Base-by-base conservation (phyloP, 768 basidiomycete species). In the Epithele typhae region DNA sequence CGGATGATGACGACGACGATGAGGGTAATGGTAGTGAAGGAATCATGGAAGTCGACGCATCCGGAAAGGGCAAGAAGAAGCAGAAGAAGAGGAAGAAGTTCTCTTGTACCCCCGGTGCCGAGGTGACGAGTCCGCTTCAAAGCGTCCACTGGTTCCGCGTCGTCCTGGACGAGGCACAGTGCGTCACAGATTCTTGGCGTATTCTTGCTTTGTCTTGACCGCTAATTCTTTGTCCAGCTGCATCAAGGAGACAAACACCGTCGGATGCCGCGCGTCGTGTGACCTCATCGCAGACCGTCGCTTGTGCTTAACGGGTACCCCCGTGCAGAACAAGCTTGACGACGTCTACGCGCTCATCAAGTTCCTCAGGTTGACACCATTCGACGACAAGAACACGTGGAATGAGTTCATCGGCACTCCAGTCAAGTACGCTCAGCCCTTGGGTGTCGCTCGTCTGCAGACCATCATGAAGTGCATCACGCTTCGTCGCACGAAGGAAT, bases 271-370 rank as follows among this genome's bases (percentile, higher is more conserved):
- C 46, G 96, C 96, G 6, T 93, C 88, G 11, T 98, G 96, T 66
- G 93, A 96, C 64, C 77, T 99, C 40, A 78, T 87, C 65, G 92
- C 96, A 14, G 91, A 97, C 61, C 83, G 96, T 43, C 83, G 96
- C 14, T 72, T 97, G 35, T 94, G 92, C 64, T 73, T 99, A 33
- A 94, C 94, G n/a, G 96, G 96, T 46, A 99, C 96, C 7, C 96
- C 96, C 1, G 92, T 99, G 30, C 96, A 99, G 70, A 99, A 99
- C 75, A 96, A 95, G 67, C 79, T 98, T 43, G 96, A 98, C 68
- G 96, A 99, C 61, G 87, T 99, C 40, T 98, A 87, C 65, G 96
- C 96, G 4, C 74, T 99, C 48, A 83, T 99, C 75, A 96, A 96
- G 67, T 98, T 99, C 69, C 69, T 99, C 45, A 86, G 93, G 18